Base-by-base conservation (phyloP, 2,329 filamentous ascomycete genomes). In the Chaetomiaceae sp. region DNA sequence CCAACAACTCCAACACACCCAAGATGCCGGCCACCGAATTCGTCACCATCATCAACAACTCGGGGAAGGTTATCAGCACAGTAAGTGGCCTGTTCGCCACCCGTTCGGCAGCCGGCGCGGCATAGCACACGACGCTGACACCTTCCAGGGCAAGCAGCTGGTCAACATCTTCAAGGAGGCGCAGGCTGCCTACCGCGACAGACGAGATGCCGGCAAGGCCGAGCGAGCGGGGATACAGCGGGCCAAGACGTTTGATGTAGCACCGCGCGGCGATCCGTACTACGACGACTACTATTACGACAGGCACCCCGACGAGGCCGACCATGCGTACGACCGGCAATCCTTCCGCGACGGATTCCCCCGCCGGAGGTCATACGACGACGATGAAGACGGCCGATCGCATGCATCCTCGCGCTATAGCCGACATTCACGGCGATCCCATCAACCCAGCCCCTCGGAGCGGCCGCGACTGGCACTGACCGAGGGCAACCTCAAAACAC, bases 111-210 rank as follows among this genome's bases (percentile, higher is more conserved):
- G 11, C 33, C 13, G 13, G 4, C 11, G 8, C 20, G 30, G 16
- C 25, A 51, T 16, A 16, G 13, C 20, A n/a, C 8, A 40, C n/a
- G n/a, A n/a, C n/a, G n/a, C 53, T 60, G 23, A 59, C 43, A 40
- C 29, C 48, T 11, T 21, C 29, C 49, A 95, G 90, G 90, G 90
- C 66, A 96, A 95, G 73, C 89, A 96, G 63, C 76, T 97, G 21
- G 81, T 95, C 65, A 86, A 84, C 67, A 86, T 96, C 66, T 95
- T 95, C 78, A 95, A 90, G 69, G 90, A 96, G 67, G 92, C 91
- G 58, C 90, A 89, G 67, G 83, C 85, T 49, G 88, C 89, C 54
- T 97, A 97, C 71, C 80, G 85, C 53, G 89, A 95, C 65, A 89
- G 89, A 66, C 96, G 95, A 69, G 86, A 89, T 6, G 84, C 90